Conservation (phyloP, 2,329 filamentous ascomycete species). For the Fusarium robinianum region DNA sequence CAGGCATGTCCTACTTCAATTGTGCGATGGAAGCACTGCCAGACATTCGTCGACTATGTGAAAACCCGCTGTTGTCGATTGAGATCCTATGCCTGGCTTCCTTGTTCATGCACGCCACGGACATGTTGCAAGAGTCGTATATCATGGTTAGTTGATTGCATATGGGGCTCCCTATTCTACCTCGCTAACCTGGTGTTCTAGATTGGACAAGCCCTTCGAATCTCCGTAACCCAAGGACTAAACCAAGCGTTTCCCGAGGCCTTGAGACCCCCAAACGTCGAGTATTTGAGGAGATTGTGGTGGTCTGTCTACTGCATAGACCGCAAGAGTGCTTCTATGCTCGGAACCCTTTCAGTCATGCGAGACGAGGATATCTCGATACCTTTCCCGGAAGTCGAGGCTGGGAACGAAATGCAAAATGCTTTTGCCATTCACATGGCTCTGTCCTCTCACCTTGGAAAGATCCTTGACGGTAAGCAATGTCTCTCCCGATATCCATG, state of each 20-base stretch:
- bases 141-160: conserved; percentile 21
- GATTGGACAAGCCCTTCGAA: conserved; percentile 26
- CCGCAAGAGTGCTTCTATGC: conserved; percentile 25
- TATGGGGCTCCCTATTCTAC: not conserved
- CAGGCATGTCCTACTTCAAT: conserved; percentile 27
- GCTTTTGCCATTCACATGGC: conserved; percentile 24
- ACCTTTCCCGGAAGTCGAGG: conserved; percentile 16
- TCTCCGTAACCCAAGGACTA: conserved; percentile 23
- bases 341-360: conserved; percentile 25
- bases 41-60: conserved; percentile 23
- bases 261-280: conserved; percentile 15
- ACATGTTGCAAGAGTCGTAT: conserved; percentile 28
- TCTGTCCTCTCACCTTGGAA: conserved; percentile 25
- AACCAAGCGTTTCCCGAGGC: conserved; percentile 25
- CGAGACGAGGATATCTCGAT: conserved; percentile 27
- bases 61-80: conserved; percentile 25
- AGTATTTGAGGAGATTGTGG: conserved; percentile 26
- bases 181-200: not conserved
- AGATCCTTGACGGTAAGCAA: conserved; percentile 26
- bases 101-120: conserved; percentile 29
- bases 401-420: conserved; percentile 18
- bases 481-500: too few species aligned
- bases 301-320: conserved; percentile 32
- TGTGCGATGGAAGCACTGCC: conserved; percentile 24
- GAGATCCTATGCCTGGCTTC: conserved; percentile 23